Evolutionary conservation across 139 green algal genomes (phyloP).

Genomic region (Mychonastes homosphaera): DNA sequence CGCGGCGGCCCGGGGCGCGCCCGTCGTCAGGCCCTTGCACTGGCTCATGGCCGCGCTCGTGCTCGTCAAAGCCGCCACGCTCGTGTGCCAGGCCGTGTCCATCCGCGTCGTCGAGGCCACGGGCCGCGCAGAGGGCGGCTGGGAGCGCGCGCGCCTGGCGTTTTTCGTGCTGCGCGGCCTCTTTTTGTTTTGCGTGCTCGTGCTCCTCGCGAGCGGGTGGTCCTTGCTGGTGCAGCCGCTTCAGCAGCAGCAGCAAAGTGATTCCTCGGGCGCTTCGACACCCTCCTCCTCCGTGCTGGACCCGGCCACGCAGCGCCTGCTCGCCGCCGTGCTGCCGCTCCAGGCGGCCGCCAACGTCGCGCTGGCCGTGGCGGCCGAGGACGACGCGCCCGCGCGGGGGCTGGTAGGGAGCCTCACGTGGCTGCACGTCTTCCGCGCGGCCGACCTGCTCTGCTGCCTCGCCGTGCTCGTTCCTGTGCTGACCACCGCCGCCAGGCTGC

Average conservation of each 20-base stretch:
- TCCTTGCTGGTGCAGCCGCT: conserved; percentile 27
- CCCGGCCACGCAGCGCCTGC: too few relatives aligned
- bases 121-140: conserved; percentile 58
- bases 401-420: conserved; percentile 94
- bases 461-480: conserved; percentile 55
- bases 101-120: conserved; percentile 66
- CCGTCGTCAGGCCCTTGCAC: conserved; percentile 69
- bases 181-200: conserved; percentile 89
- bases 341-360: conserved; percentile 89
- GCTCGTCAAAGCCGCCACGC: conserved; percentile 75
- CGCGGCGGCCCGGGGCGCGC: conserved; percentile 34
- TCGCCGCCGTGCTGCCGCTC: conserved; percentile 1
- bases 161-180: conserved; percentile 38
- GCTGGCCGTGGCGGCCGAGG: conserved; percentile 82
- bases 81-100: conserved; percentile 64
- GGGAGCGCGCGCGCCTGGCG: not conserved
- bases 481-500: conserved; percentile 11
- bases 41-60: conserved; percentile 81
- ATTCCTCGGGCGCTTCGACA: not conserved
- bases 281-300: not conserved
- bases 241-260: not conserved
- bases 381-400: conserved; percentile 51
- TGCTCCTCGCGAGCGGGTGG: conserved; percentile 92
- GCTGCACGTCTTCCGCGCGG: conserved; percentile 87
- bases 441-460: conserved; percentile 98